Evolutionary conservation across 169 alveolate species (phyloP).

Genomic region (Perkinsus olseni): DNA sequence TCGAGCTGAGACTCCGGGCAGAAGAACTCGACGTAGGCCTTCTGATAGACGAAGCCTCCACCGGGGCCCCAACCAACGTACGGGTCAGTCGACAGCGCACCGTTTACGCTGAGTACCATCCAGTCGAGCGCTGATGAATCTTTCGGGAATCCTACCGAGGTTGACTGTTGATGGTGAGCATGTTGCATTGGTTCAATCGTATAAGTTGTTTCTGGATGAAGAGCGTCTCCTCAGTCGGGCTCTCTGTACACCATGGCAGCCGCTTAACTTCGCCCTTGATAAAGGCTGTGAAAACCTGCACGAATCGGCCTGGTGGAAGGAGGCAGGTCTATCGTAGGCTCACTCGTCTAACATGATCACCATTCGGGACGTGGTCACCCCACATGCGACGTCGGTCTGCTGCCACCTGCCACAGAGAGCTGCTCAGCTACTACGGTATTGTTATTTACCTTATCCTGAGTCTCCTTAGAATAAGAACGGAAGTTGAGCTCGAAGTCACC

Average conservation of each 20-base stretch:
- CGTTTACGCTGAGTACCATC: conserved; percentile 28
- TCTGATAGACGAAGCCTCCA: conserved; percentile 49
- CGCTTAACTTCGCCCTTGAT: conserved; percentile 36
- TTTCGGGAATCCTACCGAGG: conserved; percentile 19
- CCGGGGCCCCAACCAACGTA: conserved; percentile 57
- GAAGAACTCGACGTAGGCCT: conserved; percentile 51
- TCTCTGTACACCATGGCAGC: conserved; percentile 51
- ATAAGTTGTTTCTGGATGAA: conserved; percentile 28
- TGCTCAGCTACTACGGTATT: no score
- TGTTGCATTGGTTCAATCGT: conserved; percentile 22
- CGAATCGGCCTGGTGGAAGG: neutral
- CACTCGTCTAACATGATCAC: conserved; percentile 1
- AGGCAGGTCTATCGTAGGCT: conserved; percentile 31
- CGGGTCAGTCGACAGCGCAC: conserved; percentile 46
- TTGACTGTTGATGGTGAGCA: conserved; percentile 49
- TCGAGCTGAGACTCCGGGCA: conserved; percentile 26
- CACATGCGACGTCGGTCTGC: conserved; percentile 19
- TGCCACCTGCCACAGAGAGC: neutral
- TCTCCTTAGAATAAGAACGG: conserved; percentile 15
- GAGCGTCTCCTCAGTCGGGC: conserved; percentile 34
- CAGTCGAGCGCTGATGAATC: neutral
- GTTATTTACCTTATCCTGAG: conserved; percentile 8
- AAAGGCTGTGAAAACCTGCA: conserved; percentile 29
- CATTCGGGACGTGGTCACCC: conserved; percentile 8
- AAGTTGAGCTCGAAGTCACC: conserved; percentile 30